A percentile compares a stretch with the other conserved stretches of the same genome.
These are phyloP conservation scores for Triadica sebifera DNA, from an alignment of 345 rosid species.

Conservation along the genomic window DNA sequence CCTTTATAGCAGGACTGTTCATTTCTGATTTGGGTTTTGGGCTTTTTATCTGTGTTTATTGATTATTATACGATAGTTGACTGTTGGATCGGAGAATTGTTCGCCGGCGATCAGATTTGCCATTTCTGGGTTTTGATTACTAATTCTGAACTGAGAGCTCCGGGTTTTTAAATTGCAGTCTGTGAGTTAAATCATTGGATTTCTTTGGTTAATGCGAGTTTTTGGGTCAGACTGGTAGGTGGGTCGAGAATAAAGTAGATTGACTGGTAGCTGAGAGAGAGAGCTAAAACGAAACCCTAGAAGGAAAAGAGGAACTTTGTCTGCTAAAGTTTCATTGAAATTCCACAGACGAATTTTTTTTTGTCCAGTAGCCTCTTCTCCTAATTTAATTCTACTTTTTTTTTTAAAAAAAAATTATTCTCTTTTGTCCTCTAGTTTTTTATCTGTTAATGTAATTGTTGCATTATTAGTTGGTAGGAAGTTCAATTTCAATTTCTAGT, in stretches of 20 bases:
- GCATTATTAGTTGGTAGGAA: background rate
- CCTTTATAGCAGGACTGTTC: background rate
- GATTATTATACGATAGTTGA: slow-evolving; percentile 21
- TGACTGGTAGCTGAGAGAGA: slow-evolving; percentile 71
- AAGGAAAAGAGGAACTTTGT: slow-evolving; percentile 12
- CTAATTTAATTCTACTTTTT: slow-evolving; percentile 8
- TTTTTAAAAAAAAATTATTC: slow-evolving; percentile 33
- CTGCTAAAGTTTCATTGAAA: slow-evolving; percentile 8
- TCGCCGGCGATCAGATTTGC: slow-evolving; percentile 16
- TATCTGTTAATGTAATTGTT: slow-evolving; percentile 11
- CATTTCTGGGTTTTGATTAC: background rate
- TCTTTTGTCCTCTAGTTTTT: slow-evolving; percentile 29
- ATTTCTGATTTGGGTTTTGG: slow-evolving; percentile 17
- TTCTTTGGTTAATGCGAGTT: slow-evolving; percentile 47
- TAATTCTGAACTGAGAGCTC: no score
- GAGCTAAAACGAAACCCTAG: slow-evolving; percentile 40
- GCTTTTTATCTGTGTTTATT: slow-evolving; percentile 4
- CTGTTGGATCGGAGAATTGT: slow-evolving; percentile 27
- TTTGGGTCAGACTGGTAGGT: slow-evolving; percentile 54
- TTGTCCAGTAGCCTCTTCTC: slow-evolving; percentile 8
- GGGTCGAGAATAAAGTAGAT: slow-evolving; percentile 40
- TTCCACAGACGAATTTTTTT: background rate
- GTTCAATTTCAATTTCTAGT: background rate
- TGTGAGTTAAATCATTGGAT: slow-evolving; percentile 32
- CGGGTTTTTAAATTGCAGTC: no score